A percentile compares a stretch with the other conserved stretches of the same genome.
phyloP scores from a whole-genome alignment of 2,329 filamentous ascomycete species.

The Arthrobotrys iridis region DNA sequence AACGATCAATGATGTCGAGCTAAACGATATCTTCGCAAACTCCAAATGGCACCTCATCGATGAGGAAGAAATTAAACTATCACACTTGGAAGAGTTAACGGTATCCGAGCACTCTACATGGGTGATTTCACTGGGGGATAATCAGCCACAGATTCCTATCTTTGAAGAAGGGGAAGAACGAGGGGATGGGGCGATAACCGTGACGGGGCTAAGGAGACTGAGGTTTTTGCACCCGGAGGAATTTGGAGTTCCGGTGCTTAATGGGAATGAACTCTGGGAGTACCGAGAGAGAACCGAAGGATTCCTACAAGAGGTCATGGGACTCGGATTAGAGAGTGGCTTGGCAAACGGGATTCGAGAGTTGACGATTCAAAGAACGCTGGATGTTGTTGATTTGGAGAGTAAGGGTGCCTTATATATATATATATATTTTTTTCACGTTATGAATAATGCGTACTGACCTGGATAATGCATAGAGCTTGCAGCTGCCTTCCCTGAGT shows the following conservation, averaged over 20 bases:
- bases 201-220: background rate
- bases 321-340: background rate
- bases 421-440: background rate
- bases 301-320: background rate
- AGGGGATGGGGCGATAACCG: background rate
- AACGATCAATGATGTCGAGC: background rate
- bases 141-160: background rate
- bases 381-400: conserved; percentile 15
- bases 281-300: conserved; percentile 2
- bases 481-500: background rate
- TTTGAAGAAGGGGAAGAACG: background rate
- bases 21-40: background rate
- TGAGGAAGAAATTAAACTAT: background rate
- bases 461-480: background rate
- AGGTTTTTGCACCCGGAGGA: background rate
- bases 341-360: conserved; percentile 3
- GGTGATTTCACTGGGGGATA: background rate
- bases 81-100: background rate
- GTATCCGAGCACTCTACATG: conserved; percentile 8
- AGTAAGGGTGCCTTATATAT: too few species aligned
- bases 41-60: background rate
- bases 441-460: background rate
- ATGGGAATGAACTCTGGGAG: background rate
- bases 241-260: background rate
- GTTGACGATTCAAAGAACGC: background rate